Percentiles rank a stretch among this genome's conserved stretches.
Evolutionary conservation across 2,329 filamentous ascomycete genomes (phyloP).

Genomic region (Capronia coronata): DNA sequence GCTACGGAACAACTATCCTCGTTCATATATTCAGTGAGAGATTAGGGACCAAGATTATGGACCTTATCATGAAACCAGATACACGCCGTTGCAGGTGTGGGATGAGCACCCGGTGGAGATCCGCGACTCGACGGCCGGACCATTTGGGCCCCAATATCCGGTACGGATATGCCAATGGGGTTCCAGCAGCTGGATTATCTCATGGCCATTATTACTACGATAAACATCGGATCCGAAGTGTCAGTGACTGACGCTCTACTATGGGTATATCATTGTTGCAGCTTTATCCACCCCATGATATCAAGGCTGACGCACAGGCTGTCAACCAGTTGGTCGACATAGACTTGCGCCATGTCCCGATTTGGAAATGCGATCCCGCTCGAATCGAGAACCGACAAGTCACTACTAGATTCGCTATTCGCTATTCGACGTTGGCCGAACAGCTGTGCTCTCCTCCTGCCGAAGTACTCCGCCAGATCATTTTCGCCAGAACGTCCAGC

Average conservation of each 20-base stretch:
- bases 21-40: too few species aligned
- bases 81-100: not conserved
- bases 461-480: constrained; percentile 1
- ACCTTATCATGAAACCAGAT: not conserved
- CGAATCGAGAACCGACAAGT: not conserved
- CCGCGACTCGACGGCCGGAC: not conserved
- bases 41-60: too few species aligned
- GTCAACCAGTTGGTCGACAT: not conserved
- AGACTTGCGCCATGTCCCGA: constrained; percentile 14
- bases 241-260: not conserved
- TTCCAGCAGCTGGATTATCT: not conserved
- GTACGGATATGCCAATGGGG: not conserved
- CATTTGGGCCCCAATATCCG: not conserved
- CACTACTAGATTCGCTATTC: not conserved
- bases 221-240: constrained; percentile 11
- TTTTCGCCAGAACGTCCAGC: not conserved
- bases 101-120: not conserved
- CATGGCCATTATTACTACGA: not conserved
- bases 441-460: not conserved
- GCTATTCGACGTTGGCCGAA: too few species aligned
- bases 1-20: not conserved
- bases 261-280: not conserved
- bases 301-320: constrained; percentile 13
- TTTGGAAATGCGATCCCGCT: constrained; percentile 23
- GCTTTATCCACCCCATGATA: constrained; percentile 9